These are phyloP conservation scores for Parmelia sp. DNA, from an alignment of 495 filamentous ascomycete species.

Conservation along the genomic window DNA sequence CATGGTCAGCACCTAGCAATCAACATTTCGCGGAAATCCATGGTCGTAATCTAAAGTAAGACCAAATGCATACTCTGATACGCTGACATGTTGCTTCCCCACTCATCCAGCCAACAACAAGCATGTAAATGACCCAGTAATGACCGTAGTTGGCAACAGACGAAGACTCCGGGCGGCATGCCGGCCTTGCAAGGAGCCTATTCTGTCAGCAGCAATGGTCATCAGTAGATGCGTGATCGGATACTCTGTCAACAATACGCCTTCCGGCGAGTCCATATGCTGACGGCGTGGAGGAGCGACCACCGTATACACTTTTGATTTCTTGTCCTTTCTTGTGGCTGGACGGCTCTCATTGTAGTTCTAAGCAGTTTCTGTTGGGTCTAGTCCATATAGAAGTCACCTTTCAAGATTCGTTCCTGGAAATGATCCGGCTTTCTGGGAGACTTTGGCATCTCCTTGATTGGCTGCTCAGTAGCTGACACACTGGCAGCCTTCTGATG, in stretches of 20 bases:
- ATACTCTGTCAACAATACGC: not conserved
- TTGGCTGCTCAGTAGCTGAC: conserved; percentile 59
- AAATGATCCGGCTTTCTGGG: conserved; percentile 76
- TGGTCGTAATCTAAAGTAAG: not conserved
- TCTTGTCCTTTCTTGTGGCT: not conserved
- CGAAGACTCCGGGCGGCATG: not conserved
- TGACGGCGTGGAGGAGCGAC: not conserved
- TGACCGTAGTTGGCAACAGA: not conserved
- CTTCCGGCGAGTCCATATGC: not conserved
- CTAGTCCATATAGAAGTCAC: conserved; percentile 97
- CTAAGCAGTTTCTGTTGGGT: not conserved
- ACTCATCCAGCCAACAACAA: not conserved
- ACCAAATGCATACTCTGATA: not conserved
- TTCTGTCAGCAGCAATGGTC: not conserved
- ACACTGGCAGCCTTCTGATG: conserved; percentile 56
- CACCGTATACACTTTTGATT: not conserved
- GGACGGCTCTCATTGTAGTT: not conserved
- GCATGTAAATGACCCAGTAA: not conserved
- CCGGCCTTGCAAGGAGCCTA: not conserved
- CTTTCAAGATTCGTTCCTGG: conserved; percentile 93
- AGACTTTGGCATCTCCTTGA: conserved; percentile 61
- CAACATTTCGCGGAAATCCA: not conserved
- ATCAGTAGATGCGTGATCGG: not conserved
- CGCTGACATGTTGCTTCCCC: not conserved
- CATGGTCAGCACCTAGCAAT: not conserved